phyloP scores from a whole-genome alignment of 192 early-diverging fungal genomes.

The Coemansia biformis region DNA sequence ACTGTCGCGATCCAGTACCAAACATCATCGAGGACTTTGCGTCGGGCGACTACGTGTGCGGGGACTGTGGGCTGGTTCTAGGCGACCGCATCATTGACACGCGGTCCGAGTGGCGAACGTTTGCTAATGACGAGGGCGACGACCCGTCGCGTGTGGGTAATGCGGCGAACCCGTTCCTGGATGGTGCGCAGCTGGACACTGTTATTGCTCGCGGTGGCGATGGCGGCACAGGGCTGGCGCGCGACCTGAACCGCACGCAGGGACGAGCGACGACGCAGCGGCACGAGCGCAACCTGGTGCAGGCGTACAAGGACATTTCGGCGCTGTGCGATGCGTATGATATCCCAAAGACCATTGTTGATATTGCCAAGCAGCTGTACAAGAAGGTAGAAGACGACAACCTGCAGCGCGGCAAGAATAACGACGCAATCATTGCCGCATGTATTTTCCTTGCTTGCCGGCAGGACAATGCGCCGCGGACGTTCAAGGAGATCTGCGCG shows the following conservation, averaged over 20 bases:
- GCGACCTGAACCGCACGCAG: constrained; percentile 42
- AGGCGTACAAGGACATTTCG: constrained; percentile 82
- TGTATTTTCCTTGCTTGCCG: constrained; percentile 92
- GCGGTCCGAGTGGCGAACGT: constrained; percentile 87
- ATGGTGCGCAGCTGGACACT: constrained; percentile 42
- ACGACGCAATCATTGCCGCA: constrained; percentile 81
- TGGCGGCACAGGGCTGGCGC: constrained; percentile 36
- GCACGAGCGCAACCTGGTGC: constrained; percentile 70
- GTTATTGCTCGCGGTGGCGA: constrained; percentile 86
- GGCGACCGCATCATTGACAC: constrained; percentile 98
- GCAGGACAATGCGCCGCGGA: constrained; percentile 74
- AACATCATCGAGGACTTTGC: constrained; percentile 95
- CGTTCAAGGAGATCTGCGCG: constrained; percentile 90
- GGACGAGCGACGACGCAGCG: constrained; percentile 66
- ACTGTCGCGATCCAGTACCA: constrained; percentile 80
- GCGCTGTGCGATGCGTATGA: constrained; percentile 83
- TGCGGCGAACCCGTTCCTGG: constrained; percentile 37
- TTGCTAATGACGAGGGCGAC: constrained; percentile 47
- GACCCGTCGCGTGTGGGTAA: constrained; percentile 46
- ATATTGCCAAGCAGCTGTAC: constrained; percentile 91
- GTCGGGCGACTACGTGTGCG: constrained; percentile 90
- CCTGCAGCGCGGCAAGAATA: constrained; percentile 72
- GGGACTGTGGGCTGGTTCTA: constrained; percentile 88
- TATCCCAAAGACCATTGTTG: constrained; percentile 70
- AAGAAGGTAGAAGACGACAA: constrained; percentile 86